Percentiles rank a stretch among this genome's conserved stretches.
These are phyloP conservation scores for Chaetomiaceae sp. DNA, from an alignment of 2,329 filamentous ascomycete genomes.

Conservation along the genomic window DNA sequence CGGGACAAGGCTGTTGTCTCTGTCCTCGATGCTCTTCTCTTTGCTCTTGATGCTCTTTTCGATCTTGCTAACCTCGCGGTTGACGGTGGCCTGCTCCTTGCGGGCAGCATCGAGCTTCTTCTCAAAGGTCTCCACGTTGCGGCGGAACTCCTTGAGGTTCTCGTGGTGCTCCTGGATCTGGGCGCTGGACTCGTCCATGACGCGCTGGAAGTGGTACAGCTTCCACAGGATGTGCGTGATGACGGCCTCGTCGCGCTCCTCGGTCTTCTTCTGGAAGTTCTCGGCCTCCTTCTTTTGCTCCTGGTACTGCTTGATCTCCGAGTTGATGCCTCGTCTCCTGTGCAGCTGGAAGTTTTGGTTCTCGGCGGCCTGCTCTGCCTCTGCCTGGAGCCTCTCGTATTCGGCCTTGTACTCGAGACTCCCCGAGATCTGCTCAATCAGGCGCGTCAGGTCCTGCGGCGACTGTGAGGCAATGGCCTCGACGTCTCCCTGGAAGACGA, in stretches of 20 bases:
- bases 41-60: slow-evolving; percentile 82
- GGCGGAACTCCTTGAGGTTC: slow-evolving; percentile 86
- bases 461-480: slow-evolving; percentile 95
- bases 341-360: slow-evolving; percentile 86
- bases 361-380: slow-evolving; percentile 81
- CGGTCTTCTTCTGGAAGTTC: slow-evolving; percentile 83
- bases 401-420: slow-evolving; percentile 92
- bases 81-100: slow-evolving; percentile 73
- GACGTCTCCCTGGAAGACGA: slow-evolving; percentile 97
- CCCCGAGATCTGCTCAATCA: slow-evolving; percentile 97
- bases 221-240: slow-evolving; percentile 96
- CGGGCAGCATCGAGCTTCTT: slow-evolving; percentile 74
- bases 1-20: slow-evolving; percentile 79
- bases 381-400: slow-evolving; percentile 84
- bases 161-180: slow-evolving; percentile 93
- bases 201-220: slow-evolving; percentile 87
- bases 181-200: slow-evolving; percentile 86
- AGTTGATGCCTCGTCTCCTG: slow-evolving; percentile 88
- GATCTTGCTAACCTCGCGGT: slow-evolving; percentile 71
- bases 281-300: slow-evolving; percentile 96
- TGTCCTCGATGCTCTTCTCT: slow-evolving; percentile 81
- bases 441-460: slow-evolving; percentile 82
- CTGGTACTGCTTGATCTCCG: slow-evolving; percentile 95
- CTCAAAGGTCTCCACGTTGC: slow-evolving; percentile 82
- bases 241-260: slow-evolving; percentile 85